Percentiles rank a stretch among this genome's conserved stretches.
These are phyloP conservation scores for Saccharomycopsis oosterbeekiorum DNA, from an alignment of 805 yeast species.

Conservation along the genomic window DNA sequence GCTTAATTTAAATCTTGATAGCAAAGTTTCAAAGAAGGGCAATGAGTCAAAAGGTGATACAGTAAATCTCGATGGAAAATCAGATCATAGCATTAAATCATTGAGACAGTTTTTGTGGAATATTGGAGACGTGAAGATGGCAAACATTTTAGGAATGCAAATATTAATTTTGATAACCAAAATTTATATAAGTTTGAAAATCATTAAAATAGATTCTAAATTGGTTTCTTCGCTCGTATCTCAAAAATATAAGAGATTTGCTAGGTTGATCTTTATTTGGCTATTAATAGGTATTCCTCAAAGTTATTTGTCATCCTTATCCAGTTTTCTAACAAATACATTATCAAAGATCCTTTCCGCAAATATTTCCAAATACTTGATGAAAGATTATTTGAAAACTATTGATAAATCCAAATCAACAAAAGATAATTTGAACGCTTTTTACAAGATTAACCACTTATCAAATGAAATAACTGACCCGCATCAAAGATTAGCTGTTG, in stretches of 20 bases:
- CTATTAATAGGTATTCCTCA: slow-evolving; percentile 82
- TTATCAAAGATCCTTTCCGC: slow-evolving; percentile 51
- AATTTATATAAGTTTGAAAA: slow-evolving; percentile 67
- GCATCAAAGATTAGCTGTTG: slow-evolving; percentile 76
- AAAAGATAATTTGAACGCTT: slow-evolving; percentile 45
- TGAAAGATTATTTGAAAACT: slow-evolving; percentile 60
- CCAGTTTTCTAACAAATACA: slow-evolving; percentile 49
- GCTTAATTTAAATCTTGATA: slow-evolving; percentile 19
- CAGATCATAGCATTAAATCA: slow-evolving; percentile 11
- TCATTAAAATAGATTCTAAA: slow-evolving; percentile 79
- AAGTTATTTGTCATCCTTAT: slow-evolving; percentile 61
- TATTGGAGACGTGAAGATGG: slow-evolving; percentile 20
- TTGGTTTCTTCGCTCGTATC: slow-evolving; percentile 74
- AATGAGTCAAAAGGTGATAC: slow-evolving; percentile 11
- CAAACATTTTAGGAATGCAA: slow-evolving; percentile 36
- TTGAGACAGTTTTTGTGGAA: slow-evolving; percentile 6
- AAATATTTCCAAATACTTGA: slow-evolving; percentile 52
- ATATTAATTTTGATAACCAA: slow-evolving; percentile 51
- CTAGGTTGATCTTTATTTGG: slow-evolving; percentile 62
- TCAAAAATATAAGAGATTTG: slow-evolving; percentile 54
- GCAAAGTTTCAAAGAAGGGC: slow-evolving; percentile 17
- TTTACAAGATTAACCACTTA: slow-evolving; percentile 61
- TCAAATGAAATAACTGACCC: slow-evolving; percentile 55
- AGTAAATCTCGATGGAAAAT: slow-evolving; percentile 7
- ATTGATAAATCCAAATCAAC: slow-evolving; percentile 22